phyloP scores from a whole-genome alignment of 2,329 filamentous ascomycete genomes.

The Trichophyton rubrum region DNA sequence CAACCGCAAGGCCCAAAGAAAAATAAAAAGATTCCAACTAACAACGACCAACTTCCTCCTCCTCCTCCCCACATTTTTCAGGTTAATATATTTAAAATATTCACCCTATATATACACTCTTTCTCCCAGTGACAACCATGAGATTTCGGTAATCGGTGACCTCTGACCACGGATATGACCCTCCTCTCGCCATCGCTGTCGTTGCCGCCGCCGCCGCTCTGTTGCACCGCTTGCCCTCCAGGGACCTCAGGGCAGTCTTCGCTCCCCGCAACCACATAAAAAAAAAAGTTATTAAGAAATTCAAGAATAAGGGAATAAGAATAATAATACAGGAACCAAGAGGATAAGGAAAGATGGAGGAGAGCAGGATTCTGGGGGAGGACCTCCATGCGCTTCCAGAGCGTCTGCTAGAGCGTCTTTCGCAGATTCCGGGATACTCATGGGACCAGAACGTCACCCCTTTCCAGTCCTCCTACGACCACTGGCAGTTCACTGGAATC shows the following conservation, averaged over 20 bases:
- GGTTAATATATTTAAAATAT: not conserved
- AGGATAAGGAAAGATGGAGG: conserved; percentile 14
- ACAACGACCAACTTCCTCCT: too few relatives aligned
- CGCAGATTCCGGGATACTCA: conserved; percentile 59
- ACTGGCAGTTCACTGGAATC: conserved; percentile 63
- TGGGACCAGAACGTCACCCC: conserved; percentile 54
- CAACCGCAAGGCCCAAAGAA: too few relatives aligned
- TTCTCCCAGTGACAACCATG: not conserved
- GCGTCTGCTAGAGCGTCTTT: conserved; percentile 59
- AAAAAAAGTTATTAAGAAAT: too few relatives aligned
- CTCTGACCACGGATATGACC: not conserved
- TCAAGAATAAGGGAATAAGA: too few relatives aligned
- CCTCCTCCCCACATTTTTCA: too few relatives aligned
- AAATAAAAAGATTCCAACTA: too few relatives aligned
- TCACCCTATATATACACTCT: not conserved
- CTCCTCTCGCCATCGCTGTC: not conserved
- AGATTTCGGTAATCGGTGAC: not conserved
- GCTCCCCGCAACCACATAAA: not conserved
- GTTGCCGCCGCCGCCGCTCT: not conserved
- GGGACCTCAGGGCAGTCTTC: not conserved
- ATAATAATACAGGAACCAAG: too few relatives aligned
- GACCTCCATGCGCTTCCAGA: conserved; percentile 46
- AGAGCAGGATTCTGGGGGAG: conserved; percentile 29
- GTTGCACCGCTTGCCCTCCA: not conserved
- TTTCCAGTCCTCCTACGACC: conserved; percentile 60